Conservation (phyloP, 148 eudicot genomes). For the Polygonum maritimum region DNA sequence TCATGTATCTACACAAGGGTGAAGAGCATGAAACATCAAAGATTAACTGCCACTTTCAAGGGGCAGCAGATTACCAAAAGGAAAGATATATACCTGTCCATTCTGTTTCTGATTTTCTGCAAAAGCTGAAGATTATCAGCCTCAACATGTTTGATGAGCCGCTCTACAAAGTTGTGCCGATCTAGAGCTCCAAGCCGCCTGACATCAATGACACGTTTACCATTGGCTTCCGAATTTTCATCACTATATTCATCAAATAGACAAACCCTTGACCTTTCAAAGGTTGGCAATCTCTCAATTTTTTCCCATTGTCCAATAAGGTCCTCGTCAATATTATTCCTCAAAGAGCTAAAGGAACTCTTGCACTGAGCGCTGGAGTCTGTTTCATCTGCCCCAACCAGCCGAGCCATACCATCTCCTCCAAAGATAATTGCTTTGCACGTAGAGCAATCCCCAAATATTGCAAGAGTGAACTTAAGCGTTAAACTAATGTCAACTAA, state of each 20-base stretch:
- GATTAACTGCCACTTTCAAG: not conserved
- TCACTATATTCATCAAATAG: constrained; percentile 38
- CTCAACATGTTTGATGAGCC: constrained; percentile 68
- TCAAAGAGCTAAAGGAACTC: no score
- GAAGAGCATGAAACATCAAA: not conserved
- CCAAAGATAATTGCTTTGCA: no score
- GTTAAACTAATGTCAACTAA: no score
- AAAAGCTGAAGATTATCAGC: constrained; percentile 70
- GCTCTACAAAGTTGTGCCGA: constrained; percentile 56
- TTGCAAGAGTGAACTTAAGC: no score
- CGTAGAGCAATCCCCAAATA: no score
- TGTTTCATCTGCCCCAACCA: constrained; percentile 25
- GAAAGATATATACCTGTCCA: constrained; percentile 42
- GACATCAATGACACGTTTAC: constrained; percentile 51
- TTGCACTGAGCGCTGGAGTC: constrained; percentile 9
- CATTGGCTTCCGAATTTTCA: constrained; percentile 26
- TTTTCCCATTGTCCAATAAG: constrained; percentile 40
- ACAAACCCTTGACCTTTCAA: constrained; percentile 51
- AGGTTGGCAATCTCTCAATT: constrained; percentile 65
- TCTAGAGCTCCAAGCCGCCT: constrained; percentile 63
- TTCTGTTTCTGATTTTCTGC: constrained; percentile 62
- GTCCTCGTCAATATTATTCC: constrained; percentile 43
- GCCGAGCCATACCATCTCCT: constrained; percentile 33
- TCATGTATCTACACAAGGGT: no score
- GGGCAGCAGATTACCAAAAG: not conserved